Conservation (phyloP, 345 rosid species). For the Brassica cretica region DNA sequence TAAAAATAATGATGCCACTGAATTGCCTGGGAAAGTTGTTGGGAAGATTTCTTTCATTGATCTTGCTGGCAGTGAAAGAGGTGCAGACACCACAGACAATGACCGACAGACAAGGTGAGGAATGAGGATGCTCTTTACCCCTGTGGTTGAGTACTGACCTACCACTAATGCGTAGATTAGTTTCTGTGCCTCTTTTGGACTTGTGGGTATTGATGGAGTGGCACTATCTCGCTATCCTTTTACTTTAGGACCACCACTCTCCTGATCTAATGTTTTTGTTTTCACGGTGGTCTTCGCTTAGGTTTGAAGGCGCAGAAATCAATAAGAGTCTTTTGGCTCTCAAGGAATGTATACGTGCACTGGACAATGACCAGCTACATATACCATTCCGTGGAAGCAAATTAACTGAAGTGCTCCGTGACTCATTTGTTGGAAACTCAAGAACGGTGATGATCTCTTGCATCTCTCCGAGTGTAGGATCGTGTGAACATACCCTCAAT, state of each 20-base stretch:
- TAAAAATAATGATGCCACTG: background rate
- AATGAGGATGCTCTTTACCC: background rate
- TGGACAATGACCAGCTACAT: conserved; percentile 3
- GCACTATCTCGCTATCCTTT: background rate
- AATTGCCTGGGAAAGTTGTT: background rate
- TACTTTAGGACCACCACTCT: background rate
- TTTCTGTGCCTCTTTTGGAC: background rate
- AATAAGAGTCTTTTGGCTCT: background rate
- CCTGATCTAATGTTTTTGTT: background rate
- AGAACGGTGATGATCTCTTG: conserved; percentile 4
- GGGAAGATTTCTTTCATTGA: conserved; percentile 1
- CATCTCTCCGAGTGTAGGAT: background rate
- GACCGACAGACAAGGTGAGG: background rate
- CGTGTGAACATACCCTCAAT: background rate
- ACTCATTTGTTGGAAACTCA: background rate
- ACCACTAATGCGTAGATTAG: background rate
- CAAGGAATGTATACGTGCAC: conserved; percentile 3
- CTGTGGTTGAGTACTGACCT: background rate
- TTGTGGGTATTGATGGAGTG: background rate
- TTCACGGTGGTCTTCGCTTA: background rate
- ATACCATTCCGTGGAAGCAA: conserved; percentile 5
- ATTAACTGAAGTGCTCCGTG: background rate
- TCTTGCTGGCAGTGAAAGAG: conserved; percentile 3
- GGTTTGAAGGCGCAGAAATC: conserved; percentile 2
- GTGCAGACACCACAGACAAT: background rate